Conservation (phyloP, 805 yeast species). For the Saccharomycopsis fermentans region DNA sequence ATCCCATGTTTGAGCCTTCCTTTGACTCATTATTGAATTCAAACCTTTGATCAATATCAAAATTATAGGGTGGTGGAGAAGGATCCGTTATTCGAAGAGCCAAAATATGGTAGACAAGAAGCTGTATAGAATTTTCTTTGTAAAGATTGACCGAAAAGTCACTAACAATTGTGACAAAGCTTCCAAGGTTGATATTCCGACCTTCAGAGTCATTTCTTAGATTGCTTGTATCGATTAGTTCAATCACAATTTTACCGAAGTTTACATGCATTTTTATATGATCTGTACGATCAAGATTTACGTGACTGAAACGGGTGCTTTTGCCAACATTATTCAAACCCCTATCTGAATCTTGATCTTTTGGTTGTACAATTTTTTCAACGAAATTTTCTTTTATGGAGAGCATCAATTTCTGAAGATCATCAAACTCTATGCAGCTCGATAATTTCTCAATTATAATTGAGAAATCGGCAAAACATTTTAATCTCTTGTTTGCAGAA, state of each 20-base stretch:
- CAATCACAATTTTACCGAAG: neutral
- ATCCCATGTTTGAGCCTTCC: neutral
- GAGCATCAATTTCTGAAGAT: neutral
- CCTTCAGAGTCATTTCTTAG: neutral
- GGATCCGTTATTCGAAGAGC: neutral
- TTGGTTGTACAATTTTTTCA: neutral
- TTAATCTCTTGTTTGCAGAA: neutral
- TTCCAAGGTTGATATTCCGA: conserved; percentile 9
- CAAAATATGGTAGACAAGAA: conserved; percentile 5
- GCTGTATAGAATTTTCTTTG: conserved; percentile 5
- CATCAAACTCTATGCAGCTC: neutral
- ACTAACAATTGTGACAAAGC: neutral
- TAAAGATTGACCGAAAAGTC: conserved; percentile 7
- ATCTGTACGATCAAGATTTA: neutral
- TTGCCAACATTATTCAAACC: neutral
- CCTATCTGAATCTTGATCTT: neutral
- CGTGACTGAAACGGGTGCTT: neutral
- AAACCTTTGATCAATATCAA: conserved; percentile 14
- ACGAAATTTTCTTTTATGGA: neutral
- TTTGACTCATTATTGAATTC: neutral
- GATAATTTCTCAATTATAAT: neutral
- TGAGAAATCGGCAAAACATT: neutral
- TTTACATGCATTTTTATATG: conserved; percentile 6
- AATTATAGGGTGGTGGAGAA: conserved; percentile 12
- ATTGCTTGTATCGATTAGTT: neutral